Base-by-base conservation (phyloP, 257 asterid species). In the Fraxinus anomala region DNA sequence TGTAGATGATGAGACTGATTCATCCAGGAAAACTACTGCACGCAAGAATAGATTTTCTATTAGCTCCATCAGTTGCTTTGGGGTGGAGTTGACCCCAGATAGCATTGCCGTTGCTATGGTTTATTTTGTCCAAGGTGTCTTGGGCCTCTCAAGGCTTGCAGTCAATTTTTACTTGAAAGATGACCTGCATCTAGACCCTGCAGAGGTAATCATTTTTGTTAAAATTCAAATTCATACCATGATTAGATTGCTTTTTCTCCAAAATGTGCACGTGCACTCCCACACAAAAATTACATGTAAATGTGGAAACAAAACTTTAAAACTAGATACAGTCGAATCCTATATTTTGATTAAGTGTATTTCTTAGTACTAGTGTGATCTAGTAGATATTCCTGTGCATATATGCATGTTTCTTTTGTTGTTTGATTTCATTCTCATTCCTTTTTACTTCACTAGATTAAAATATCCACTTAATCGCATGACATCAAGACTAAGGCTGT, bases 41-140 rank as follows among this genome's bases (percentile, higher is more conserved):
- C 83, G 82, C 86, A 92, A 86, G 89, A 92, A 76, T 78, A 91
- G 83, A 85, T 84, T 87, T 86, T 86, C 95, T 47, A 40, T 89
- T 1, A 86, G 83, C 81, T 82, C 90, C 70, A 80, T 91, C 73
- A 83, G 79, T 65, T 87, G 86, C 85, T 92, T 93, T 31, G 99
- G 98, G 61, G 98, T 93, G 79, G 93, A 93, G 76, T 88, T 96
- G 77, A 88, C 95, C 49, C 97, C 99, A 44, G 98, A 93, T 87
- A 93, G 72, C 80, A 82, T 96, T 82, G 99, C 99, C 4, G 98
- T 96, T 80, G 99, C 98, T 40, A 93, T 93, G 99, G 99, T 96
- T 77, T 96, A 96, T 85, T 96, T 96, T 76, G 99, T 96, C 71
- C 99, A 96, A 88, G 99, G 99, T 33, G 99, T 96, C 78, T 81